Evolutionary conservation across 345 rosid genomes (phyloP).

Genomic region (Eucalyptus tenuipes): DNA sequence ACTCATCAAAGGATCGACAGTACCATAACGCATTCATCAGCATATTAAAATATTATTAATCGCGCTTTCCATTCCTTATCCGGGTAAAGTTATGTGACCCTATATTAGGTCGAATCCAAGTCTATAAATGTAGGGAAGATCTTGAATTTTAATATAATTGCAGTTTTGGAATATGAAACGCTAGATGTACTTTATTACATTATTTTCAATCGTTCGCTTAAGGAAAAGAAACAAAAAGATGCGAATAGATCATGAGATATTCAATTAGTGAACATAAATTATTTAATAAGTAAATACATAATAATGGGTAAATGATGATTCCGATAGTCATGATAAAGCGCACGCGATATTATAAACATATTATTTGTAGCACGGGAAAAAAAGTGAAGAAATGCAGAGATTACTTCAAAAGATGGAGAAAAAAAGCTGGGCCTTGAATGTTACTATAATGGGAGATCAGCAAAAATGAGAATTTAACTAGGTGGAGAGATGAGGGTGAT

Average conservation of each 20-base stretch:
- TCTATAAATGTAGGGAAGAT: neutral
- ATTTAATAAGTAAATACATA: neutral
- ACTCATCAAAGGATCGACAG: neutral
- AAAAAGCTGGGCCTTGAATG: neutral
- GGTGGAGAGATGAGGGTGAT: neutral
- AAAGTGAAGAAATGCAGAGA: neutral
- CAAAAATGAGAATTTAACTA: neutral
- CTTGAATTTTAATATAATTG: neutral
- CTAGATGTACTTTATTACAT: neutral
- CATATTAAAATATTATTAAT: neutral
- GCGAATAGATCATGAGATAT: neutral
- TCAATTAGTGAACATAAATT: neutral
- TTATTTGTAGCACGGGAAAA: neutral
- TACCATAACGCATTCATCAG: neutral
- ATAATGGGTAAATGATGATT: neutral
- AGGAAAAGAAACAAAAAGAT: neutral
- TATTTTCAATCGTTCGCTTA: neutral
- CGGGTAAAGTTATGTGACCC: neutral
- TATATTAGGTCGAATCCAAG: neutral
- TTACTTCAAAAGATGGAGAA: neutral
- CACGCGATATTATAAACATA: neutral
- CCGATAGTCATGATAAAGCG: neutral
- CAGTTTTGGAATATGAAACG: neutral
- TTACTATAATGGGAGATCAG: neutral
- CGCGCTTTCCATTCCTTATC: neutral